Evolutionary conservation across 169 alveolate genomes (phyloP), one percentile per base, ranked within the genome.

Genomic region (Plasmodium blacklocki): DNA sequence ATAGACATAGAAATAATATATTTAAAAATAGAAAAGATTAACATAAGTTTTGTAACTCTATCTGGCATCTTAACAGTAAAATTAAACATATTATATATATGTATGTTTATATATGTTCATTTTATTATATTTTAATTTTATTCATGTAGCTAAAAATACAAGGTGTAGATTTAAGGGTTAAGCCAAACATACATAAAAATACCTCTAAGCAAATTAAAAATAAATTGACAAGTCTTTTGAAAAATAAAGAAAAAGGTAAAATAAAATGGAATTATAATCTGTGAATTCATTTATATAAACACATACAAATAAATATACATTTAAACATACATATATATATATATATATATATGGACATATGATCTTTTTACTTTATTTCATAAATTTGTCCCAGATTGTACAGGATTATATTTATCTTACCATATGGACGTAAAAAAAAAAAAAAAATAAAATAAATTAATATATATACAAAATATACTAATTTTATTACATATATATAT

Each of bases 1-100:
- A 64, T 76, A 76, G 88, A 76, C 43, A 54, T 76, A 76, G 88
- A 76, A 76, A 76, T 76, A 47, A 76, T 76, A 18, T 76, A 76
- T 56, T 76, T 76, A 54, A 76, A 76, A 76, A 76, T 76, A 12
- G 88, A 76, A 76, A 76, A 71, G 66, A 76, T 76, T 63, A 62
- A 76, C 15, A 76, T 76, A 50, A 76, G 76, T 45, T 76, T 63
- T 56, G 39, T 63, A 76, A 76, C 88, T 32, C 56, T 76, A 50
- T 76, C 88, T 21, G 88, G 88, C 52, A 43, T 76, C 15, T 39
- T 76, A 64, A 76, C 88, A 47, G 88, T 76, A 76, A 62, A 39
- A 74, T 14, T 3, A 74, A 60, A 43, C 19, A 23, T 26, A 60
- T 39, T 7, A 39, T 5, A 39, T 39, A 39, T 39, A 52, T 52